Conservation (phyloP, 1,139 yeast genomes). For the Saccharomycopsis hybrid region DNA sequence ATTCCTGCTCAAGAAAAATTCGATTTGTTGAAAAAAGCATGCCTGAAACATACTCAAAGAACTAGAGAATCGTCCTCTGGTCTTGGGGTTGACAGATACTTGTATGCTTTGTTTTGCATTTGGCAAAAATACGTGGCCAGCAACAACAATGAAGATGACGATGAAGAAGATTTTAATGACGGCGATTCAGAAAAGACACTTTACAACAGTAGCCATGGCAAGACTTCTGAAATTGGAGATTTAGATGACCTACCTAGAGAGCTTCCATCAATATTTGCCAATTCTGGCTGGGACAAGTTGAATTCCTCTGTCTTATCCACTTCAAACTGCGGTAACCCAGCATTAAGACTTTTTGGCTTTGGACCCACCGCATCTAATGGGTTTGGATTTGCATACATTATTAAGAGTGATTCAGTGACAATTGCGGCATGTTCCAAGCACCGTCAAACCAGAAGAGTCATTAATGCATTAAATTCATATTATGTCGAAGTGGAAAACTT, state of each 20-base stretch:
- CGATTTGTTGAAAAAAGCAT: conserved; percentile 57
- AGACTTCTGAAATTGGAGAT: not conserved
- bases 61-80: conserved; percentile 70
- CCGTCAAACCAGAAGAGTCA: conserved; percentile 79
- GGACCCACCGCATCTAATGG: conserved; percentile 91
- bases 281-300: conserved; percentile 66
- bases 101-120: conserved; percentile 79
- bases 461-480: conserved; percentile 67
- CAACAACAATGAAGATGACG: not conserved
- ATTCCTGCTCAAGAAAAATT: conserved; percentile 55
- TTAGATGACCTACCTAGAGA: conserved; percentile 25
- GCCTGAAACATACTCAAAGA: conserved; percentile 59
- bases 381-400: conserved; percentile 86
- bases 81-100: conserved; percentile 83
- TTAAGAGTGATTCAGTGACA: conserved; percentile 77
- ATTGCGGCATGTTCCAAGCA: conserved; percentile 88
- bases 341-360: conserved; percentile 80
- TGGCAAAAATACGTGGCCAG: conserved; percentile 64
- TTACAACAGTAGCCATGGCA: no score
- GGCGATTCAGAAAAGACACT: not conserved
- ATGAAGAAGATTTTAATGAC: not conserved
- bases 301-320: conserved; percentile 63
- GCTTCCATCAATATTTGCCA: conserved; percentile 66
- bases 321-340: conserved; percentile 78
- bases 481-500: conserved; percentile 56